Evolutionary conservation across 371 early-diverging fungal genomes (phyloP).

Genomic region (Mucor mucedo): DNA sequence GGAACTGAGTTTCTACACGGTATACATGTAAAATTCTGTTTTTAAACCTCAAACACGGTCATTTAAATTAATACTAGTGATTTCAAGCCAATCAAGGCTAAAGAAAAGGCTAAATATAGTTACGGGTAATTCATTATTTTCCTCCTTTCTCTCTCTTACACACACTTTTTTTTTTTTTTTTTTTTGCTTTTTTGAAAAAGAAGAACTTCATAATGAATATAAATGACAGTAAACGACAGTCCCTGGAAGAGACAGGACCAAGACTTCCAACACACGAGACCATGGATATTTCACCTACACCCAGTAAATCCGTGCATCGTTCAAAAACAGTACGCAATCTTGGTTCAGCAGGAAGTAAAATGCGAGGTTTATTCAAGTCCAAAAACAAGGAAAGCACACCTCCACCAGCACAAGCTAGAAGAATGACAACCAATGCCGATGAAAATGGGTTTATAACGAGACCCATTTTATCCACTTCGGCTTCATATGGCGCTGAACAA

Average conservation of each 20-base stretch:
- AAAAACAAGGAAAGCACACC: slow-evolving; percentile 20
- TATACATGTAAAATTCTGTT: too few species aligned
- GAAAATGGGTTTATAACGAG: slow-evolving; percentile 7
- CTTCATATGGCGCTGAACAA: slow-evolving; percentile 27
- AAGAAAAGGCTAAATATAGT: too few species aligned
- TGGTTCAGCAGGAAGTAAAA: slow-evolving; percentile 32
- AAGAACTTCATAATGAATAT: neutral
- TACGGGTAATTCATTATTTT: neutral
- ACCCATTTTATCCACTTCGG: slow-evolving; percentile 26
- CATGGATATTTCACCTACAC: slow-evolving; percentile 15
- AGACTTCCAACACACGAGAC: slow-evolving; percentile 23
- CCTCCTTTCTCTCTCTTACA: neutral
- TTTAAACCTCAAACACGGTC: too few species aligned
- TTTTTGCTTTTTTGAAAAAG: neutral
- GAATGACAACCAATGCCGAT: neutral
- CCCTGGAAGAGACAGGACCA: slow-evolving; percentile 18
- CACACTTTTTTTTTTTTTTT: neutral
- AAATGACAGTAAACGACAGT: slow-evolving; percentile 9
- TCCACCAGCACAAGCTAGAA: neutral
- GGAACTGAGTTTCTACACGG: too few species aligned
- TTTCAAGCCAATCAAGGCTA: too few species aligned
- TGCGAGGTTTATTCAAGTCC: slow-evolving; percentile 31
- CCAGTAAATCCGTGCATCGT: slow-evolving; percentile 29
- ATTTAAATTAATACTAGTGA: too few species aligned
- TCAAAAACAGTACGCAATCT: slow-evolving; percentile 42